Evolutionary conservation across 208 protist genomes (phyloP), one percentile per base, ranked within the genome.

Genomic region (Balamuthia mandrillaris): DNA sequence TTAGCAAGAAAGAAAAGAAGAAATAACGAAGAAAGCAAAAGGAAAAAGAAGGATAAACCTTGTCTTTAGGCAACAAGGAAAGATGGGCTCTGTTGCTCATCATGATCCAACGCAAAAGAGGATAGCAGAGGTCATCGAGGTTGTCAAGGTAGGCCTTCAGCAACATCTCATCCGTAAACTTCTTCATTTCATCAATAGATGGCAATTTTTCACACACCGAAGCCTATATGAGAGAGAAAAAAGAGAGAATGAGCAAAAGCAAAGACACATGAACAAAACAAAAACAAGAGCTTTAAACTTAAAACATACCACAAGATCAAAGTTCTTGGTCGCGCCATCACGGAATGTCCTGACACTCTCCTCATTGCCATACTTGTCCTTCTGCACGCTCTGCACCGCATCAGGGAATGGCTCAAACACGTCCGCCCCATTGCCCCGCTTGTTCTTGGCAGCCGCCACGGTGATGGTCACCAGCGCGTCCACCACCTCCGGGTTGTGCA

Each of bases 21-120:
- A 10, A 31, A 31, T 68, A n/a, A 10, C 14, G 10, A 52, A 52
- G 47, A 52, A 68, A 7, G 31, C 16, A 29, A 33, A 3, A 16
- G 7, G 37, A 27, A 7, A 39, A 21, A 49, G 10, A 3, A 10
- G 47, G 3, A 31, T 5, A 31, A 3, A 75, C 66, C 66, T 75
- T 49, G 1, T 37, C 42, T 24, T 72, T 37, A 18, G 39, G 49
- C 27, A 84, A 18, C 18, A 61, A 42, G 35, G 68, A 56, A 37
- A 84, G 54, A 44, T 84, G 78, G 14, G 78, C 37, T 37, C 78
- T 37, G 39, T 84, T 84, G 49, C 37, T 51, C 68, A 77, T 84
- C 12, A 84, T n/a, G 29, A 84, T 66, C 78, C 78, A 84, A 42
- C 78, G 52, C 33, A 84, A 60, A 21, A 84, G 68, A 3, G 49